phyloP scores from a whole-genome alignment of 1,284 basidiomycete genomes.

The Fomitopsis schrenkii region DNA sequence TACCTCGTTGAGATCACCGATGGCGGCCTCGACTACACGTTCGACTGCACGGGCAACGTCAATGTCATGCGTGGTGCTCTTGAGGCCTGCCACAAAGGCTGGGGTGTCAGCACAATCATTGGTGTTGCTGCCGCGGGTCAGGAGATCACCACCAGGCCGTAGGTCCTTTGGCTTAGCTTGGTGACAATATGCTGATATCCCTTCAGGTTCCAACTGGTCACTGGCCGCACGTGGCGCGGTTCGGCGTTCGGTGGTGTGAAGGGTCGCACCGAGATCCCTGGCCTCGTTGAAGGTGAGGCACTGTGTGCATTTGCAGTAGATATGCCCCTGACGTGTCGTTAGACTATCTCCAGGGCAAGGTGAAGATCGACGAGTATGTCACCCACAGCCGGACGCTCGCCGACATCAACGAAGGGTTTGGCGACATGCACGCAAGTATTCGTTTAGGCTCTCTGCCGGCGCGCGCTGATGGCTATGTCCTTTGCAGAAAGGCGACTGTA shows the following conservation, averaged over 20 bases:
- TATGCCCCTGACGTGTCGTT: neutral
- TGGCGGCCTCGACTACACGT: slow-evolving; percentile 94
- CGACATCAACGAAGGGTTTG: slow-evolving; percentile 87
- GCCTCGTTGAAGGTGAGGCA: slow-evolving; percentile 72
- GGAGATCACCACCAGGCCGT: slow-evolving; percentile 96
- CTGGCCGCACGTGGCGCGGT: slow-evolving; percentile 95
- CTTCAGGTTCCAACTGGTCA: slow-evolving; percentile 72
- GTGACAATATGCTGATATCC: neutral
- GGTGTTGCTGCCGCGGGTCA: slow-evolving; percentile 96
- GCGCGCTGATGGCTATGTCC: slow-evolving; percentile 1
- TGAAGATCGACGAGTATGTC: slow-evolving; percentile 89
- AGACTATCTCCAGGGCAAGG: slow-evolving; percentile 72
- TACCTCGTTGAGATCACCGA: slow-evolving; percentile 92
- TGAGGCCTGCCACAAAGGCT: slow-evolving; percentile 94
- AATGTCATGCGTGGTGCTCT: slow-evolving; percentile 66
- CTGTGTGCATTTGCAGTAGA: neutral
- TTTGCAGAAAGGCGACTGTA: slow-evolving; percentile 78
- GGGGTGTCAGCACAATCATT: slow-evolving; percentile 91
- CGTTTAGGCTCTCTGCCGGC: neutral
- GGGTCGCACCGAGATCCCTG: slow-evolving; percentile 91
- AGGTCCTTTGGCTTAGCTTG: slow-evolving; percentile 30
- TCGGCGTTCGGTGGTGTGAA: slow-evolving; percentile 98
- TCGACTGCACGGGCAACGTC: slow-evolving; percentile 81
- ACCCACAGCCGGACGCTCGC: slow-evolving; percentile 75
- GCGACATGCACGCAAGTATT: slow-evolving; percentile 88